Conservation (phyloP, 2,329 filamentous ascomycete species). For the Claviceps sorghi region DNA sequence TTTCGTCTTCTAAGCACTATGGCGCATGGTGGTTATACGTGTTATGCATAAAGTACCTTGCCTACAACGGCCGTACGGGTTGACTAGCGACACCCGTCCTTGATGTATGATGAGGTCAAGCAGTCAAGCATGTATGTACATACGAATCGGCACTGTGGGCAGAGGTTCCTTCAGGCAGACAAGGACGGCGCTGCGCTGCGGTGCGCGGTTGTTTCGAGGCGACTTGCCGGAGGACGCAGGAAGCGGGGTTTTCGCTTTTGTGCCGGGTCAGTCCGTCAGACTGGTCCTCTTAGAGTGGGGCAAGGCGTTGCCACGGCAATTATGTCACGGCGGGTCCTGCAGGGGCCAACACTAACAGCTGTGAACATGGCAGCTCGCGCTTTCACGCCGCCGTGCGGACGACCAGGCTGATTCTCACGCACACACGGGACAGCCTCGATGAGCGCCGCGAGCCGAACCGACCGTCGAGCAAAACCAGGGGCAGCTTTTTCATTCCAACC, state of each 20-base stretch:
- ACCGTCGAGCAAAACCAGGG: constrained; percentile 15
- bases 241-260: neutral
- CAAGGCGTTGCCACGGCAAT: constrained; percentile 17
- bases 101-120: neutral
- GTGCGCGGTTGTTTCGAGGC: too few species aligned
- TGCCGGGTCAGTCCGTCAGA: neutral
- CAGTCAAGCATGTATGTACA: too few species aligned
- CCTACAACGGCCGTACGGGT: too few species aligned
- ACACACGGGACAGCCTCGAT: constrained; percentile 3
- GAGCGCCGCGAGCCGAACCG: constrained; percentile 7
- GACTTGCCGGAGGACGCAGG: too few species aligned
- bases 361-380: constrained; percentile 7
- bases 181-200: neutral
- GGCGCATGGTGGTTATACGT: too few species aligned
- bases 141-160: neutral
- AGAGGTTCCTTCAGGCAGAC: neutral
- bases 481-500: constrained; percentile 19
- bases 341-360: constrained; percentile 3
- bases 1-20: too few species aligned
- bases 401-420: constrained; percentile 4
- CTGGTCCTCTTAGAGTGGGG: neutral
- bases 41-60: too few species aligned
- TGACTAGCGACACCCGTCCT: too few species aligned
- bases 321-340: constrained; percentile 10
- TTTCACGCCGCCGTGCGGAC: neutral